Percentiles rank a stretch among this genome's conserved stretches.
Conservation (phyloP, 208 protist genomes). For the Leishmania martiniquensis region DNA sequence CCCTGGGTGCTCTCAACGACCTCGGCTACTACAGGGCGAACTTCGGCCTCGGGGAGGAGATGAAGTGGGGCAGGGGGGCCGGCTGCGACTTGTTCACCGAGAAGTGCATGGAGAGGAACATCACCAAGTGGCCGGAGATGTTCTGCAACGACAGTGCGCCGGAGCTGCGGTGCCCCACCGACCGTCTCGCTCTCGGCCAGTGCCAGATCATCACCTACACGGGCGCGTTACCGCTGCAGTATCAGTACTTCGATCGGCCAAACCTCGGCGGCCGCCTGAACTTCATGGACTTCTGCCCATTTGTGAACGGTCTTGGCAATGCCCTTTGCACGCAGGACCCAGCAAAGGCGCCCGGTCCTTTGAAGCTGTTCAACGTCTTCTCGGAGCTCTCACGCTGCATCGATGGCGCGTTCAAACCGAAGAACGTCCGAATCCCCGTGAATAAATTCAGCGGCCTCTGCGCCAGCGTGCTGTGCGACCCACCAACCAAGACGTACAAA, state of each 20-base stretch:
- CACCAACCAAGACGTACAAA: background rate
- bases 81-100: constrained; percentile 57
- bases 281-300: background rate
- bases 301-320: background rate
- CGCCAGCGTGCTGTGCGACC: constrained; percentile 14
- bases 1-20: constrained; percentile 81
- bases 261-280: background rate
- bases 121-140: constrained; percentile 47
- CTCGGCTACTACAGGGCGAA: constrained; percentile 76
- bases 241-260: background rate
- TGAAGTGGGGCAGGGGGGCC: constrained; percentile 64
- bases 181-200: background rate
- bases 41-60: constrained; percentile 55
- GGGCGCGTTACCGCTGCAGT: background rate
- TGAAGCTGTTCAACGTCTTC: background rate
- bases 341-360: background rate
- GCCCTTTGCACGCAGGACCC: background rate
- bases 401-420: background rate
- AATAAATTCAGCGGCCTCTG: background rate
- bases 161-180: background rate
- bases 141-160: constrained; percentile 32
- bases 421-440: too few species aligned
- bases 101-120: constrained; percentile 39
- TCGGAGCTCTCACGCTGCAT: constrained; percentile 2
- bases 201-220: background rate